phyloP scores from a whole-genome alignment of 2,329 filamentous ascomycete genomes.

The Aspergillus sp. region DNA sequence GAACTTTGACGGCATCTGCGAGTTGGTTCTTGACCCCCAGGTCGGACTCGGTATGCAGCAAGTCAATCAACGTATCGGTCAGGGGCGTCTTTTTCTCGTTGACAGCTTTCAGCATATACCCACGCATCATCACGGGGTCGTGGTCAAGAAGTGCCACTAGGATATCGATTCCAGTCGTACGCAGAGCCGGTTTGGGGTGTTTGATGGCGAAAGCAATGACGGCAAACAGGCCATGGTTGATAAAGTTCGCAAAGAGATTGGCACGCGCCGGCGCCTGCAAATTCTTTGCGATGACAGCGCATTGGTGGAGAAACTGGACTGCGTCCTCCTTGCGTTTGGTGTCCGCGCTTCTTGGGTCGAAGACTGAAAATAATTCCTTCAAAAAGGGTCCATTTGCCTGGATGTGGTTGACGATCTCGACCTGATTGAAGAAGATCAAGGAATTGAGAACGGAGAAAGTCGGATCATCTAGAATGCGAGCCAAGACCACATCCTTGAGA shows the following conservation, averaged over 20 bases:
- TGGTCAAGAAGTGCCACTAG: slow-evolving; percentile 93
- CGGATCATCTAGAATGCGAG: slow-evolving; percentile 92
- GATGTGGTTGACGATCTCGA: slow-evolving; percentile 95
- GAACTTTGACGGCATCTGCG: slow-evolving; percentile 89
- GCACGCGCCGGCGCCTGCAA: slow-evolving; percentile 80
- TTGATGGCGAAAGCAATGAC: slow-evolving; percentile 92
- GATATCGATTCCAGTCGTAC: slow-evolving; percentile 91
- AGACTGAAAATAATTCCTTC: slow-evolving; percentile 84
- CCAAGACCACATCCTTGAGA: slow-evolving; percentile 96
- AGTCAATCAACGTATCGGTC: slow-evolving; percentile 88
- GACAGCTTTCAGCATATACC: slow-evolving; percentile 89
- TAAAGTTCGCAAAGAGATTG: slow-evolving; percentile 85
- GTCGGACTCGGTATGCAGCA: slow-evolving; percentile 87
- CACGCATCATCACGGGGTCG: slow-evolving; percentile 89
- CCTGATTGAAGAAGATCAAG: slow-evolving; percentile 98
- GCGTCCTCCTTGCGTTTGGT: slow-evolving; percentile 84
- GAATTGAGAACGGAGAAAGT: slow-evolving; percentile 98
- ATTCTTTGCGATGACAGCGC: slow-evolving; percentile 90
- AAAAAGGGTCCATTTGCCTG: slow-evolving; percentile 78
- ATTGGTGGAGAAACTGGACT: slow-evolving; percentile 95
- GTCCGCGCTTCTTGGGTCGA: slow-evolving; percentile 65
- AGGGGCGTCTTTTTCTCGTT: slow-evolving; percentile 82
- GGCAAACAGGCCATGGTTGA: slow-evolving; percentile 79
- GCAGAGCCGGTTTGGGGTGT: slow-evolving; percentile 78
- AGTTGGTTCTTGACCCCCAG: slow-evolving; percentile 94